phyloP scores from a whole-genome alignment of 1,139 yeast genomes.

The Pneumocystis carinii region DNA sequence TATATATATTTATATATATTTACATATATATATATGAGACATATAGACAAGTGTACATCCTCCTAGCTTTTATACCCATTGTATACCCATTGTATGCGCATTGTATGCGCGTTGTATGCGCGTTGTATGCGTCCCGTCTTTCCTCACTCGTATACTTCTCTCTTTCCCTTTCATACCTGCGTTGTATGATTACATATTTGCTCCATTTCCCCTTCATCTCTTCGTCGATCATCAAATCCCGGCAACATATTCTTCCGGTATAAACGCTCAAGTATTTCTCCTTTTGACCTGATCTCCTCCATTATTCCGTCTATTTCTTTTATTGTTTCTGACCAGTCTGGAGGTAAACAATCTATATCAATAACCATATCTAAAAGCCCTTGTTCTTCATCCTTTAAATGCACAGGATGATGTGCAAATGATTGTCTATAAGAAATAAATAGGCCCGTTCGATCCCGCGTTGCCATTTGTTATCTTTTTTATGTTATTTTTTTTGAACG shows the following conservation, averaged over 20 bases:
- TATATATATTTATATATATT: too few species aligned
- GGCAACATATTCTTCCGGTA: slow-evolving; percentile 77
- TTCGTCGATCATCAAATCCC: slow-evolving; percentile 62
- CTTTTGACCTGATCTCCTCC: slow-evolving; percentile 33
- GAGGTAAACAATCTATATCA: slow-evolving; percentile 44
- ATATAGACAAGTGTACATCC: too few species aligned
- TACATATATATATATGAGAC: too few species aligned
- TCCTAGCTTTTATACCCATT: too few species aligned
- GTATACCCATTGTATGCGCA: too few species aligned
- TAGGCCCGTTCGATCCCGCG: slow-evolving; percentile 31
- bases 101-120: not conserved
- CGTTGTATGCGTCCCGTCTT: not conserved
- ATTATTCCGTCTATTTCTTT: slow-evolving; percentile 55
- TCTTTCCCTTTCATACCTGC: not conserved
- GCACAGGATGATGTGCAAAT: slow-evolving; percentile 23
- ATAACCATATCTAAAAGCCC: slow-evolving; percentile 41
- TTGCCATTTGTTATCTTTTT: slow-evolving; percentile 5
- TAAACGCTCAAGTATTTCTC: slow-evolving; percentile 44
- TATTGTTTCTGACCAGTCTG: slow-evolving; percentile 61
- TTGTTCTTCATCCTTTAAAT: slow-evolving; percentile 39
- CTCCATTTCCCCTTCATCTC: slow-evolving; percentile 47
- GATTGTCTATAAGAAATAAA: slow-evolving; percentile 31
- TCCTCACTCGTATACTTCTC: too few species aligned
- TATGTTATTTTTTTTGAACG: not conserved
- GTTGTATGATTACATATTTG: slow-evolving; percentile 60